Evolutionary conservation across 805 yeast species (phyloP), one percentile per base, ranked within the genome.

Genomic region (Gaillardinia entomophila): DNA sequence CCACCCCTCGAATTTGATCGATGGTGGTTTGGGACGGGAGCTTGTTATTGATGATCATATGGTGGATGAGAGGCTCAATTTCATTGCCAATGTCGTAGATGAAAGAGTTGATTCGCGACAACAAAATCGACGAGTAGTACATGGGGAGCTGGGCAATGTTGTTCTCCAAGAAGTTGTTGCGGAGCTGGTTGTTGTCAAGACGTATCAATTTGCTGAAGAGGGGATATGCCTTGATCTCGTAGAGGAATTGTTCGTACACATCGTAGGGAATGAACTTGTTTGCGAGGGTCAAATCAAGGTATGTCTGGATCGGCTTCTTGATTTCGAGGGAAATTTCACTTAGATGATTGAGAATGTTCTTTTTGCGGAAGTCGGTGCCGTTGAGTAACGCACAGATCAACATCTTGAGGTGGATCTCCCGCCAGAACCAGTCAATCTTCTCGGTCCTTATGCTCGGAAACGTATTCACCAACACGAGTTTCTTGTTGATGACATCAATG

Each of bases 31-130:
- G 46, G 8, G 35, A 27, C 1, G 60, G 58, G 12, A 66, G 45
- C 36, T 62, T 62, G 28, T 55, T 51, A 13, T 38, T 40, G 14
- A 50, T 43, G 27, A 66, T 60, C 70, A 66, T 65, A n/a, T 43
- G 45, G 24, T 48, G 42, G 4, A 64, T 38, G 19, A 59, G 31
- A 14, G 38, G 43, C 36, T 64, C 66, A 12, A 57, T 31, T 17
- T 47, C 49, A 14, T 39, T 26, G 2, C 28, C 36, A 11, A 40
- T 30, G 5, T 42, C 24, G 4, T 41, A 38, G 19, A 60, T 43
- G 11, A 60, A 20, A 6, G 37, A n/a, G 24, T 34, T 31, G 35
- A 58, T 44, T 27, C 52, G 39, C 4, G 28, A 15, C 12, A 56
- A 22, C 10, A 33, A 41, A 8, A 66, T 53, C 12, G 56, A 41